A percentile compares a stretch with the other conserved stretches of the same genome.
Evolutionary conservation across 2,329 filamentous ascomycete species (phyloP).

Genomic region (Penicillium sp.): DNA sequence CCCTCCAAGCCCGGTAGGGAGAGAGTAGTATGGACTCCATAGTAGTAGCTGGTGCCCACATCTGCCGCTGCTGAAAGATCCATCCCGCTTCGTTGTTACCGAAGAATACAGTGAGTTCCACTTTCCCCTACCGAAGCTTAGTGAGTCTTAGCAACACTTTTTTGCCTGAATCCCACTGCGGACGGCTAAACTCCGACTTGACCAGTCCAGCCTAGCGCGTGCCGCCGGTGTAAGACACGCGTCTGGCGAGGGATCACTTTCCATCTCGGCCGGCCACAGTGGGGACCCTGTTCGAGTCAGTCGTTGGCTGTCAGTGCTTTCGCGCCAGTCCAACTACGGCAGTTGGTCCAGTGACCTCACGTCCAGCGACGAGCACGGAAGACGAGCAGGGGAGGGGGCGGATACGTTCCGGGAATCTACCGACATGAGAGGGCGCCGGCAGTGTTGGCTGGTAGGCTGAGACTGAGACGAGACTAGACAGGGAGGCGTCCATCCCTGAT

Average conservation of each 20-base stretch:
- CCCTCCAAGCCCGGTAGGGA: too few relatives aligned
- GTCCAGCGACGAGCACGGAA: neutral
- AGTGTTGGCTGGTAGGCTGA: neutral
- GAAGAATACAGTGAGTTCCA: too few relatives aligned
- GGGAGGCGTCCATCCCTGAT: neutral
- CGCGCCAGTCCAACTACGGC: neutral
- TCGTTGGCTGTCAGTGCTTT: neutral
- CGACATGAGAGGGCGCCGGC: neutral
- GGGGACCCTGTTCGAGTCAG: neutral
- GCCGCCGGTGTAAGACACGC: neutral
- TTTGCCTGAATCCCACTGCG: neutral
- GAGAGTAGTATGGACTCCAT: too few relatives aligned
- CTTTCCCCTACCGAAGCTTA: neutral
- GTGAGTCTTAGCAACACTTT: neutral
- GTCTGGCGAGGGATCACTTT: neutral
- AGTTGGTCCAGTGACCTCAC: slow-evolving; percentile 6
- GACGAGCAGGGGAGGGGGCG: neutral
- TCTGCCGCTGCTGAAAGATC: too few relatives aligned
- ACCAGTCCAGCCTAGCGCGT: neutral
- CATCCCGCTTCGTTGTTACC: too few relatives aligned
- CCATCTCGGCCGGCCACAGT: neutral
- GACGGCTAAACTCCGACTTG: neutral
- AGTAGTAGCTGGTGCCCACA: too few relatives aligned
- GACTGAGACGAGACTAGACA: neutral
- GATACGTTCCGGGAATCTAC: neutral